Conservation (phyloP, 2,329 filamentous ascomycete genomes). For the Alternaria brassicae region DNA sequence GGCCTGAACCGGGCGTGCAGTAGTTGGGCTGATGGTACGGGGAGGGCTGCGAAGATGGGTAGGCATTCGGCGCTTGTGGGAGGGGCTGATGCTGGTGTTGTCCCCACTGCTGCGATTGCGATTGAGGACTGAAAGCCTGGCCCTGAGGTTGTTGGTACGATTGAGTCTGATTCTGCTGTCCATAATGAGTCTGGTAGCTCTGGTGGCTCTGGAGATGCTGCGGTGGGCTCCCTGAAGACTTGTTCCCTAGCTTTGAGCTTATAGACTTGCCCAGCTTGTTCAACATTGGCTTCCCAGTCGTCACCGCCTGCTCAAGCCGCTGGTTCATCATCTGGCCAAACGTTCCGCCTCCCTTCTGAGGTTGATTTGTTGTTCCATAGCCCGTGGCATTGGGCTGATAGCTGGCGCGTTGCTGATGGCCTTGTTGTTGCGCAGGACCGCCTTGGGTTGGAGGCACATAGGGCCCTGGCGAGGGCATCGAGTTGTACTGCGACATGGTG, state of each 20-base stretch:
- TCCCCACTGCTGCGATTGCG: constrained; percentile 19
- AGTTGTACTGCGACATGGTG: constrained; percentile 45
- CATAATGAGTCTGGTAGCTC: constrained; percentile 41
- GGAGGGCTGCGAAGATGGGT: constrained; percentile 35
- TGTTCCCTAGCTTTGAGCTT: constrained; percentile 43
- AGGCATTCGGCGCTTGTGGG: constrained; percentile 25
- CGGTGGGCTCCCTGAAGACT: constrained; percentile 32
- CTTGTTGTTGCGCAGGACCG: constrained; percentile 28
- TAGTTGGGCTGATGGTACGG: constrained; percentile 35
- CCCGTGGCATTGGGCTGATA: constrained; percentile 27
- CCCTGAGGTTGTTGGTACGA: constrained; percentile 25
- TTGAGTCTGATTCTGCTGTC: constrained; percentile 29
- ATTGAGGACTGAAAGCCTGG: constrained; percentile 24
- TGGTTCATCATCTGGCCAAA: constrained; percentile 47
- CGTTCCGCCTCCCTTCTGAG: constrained; percentile 30
- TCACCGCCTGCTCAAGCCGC: constrained; percentile 32
- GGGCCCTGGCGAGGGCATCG: constrained; percentile 35
- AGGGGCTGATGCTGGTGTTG: constrained; percentile 28
- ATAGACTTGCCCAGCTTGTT: constrained; percentile 48
- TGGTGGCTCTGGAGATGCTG: constrained; percentile 43
- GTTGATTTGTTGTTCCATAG: constrained; percentile 21
- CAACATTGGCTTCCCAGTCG: constrained; percentile 46
- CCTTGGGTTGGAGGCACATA: constrained; percentile 36
- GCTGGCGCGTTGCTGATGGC: constrained; percentile 22
- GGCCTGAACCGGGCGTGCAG: constrained; percentile 27